Conservation (phyloP, 2,329 filamentous ascomycete species). For the Sphaerulina musiva region DNA sequence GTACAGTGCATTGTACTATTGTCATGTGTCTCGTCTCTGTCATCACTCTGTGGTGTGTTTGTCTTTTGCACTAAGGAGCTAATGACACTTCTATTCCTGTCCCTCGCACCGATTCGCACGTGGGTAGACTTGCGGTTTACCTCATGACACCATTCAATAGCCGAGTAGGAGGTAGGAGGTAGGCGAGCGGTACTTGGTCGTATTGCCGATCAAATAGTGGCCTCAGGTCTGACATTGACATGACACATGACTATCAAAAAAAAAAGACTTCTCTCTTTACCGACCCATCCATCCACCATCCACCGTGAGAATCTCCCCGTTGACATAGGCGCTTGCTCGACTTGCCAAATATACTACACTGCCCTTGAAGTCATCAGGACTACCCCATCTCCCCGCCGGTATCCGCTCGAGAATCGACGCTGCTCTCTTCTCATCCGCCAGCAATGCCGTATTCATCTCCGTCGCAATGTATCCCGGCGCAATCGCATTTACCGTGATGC, state of each 20-base stretch:
- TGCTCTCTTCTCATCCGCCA: constrained; percentile 63
- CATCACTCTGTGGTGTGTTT: no score
- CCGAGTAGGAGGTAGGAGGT: no score
- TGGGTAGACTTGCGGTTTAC: no score
- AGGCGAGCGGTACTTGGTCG: no score
- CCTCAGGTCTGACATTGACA: background rate
- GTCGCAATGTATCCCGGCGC: constrained; percentile 86
- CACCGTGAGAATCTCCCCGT: constrained; percentile 72
- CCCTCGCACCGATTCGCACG: no score
- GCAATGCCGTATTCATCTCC: constrained; percentile 86
- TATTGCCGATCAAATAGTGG: background rate
- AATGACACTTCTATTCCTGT: no score
- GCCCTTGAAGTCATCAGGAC: constrained; percentile 81
- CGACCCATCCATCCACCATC: constrained; percentile 89
- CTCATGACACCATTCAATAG: no score
- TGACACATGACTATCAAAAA: background rate
- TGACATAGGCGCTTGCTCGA: constrained; percentile 71
- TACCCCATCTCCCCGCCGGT: constrained; percentile 76
- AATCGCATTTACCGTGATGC: constrained; percentile 79
- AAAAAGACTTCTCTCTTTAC: constrained; percentile 39
- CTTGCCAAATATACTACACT: constrained; percentile 71
- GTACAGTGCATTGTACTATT: no score
- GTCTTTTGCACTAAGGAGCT: no score
- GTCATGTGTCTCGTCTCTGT: no score
- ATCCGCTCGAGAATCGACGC: constrained; percentile 72